Evolutionary conservation across 106 monocot genomes (phyloP).

Genomic region (Iris macrosiphon): DNA sequence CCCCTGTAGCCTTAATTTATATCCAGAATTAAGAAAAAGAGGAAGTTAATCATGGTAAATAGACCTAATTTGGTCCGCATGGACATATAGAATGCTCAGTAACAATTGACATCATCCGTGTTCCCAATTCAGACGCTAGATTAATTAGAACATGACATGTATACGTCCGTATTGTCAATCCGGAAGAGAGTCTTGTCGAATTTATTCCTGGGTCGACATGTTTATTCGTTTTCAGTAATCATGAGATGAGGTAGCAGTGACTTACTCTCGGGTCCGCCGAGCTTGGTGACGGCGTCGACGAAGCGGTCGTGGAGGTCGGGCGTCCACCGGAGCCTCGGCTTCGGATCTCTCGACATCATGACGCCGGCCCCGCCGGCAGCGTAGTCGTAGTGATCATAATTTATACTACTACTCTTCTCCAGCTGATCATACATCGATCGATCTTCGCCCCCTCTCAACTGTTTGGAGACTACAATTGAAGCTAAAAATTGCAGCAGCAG

Average conservation of each 20-base stretch:
- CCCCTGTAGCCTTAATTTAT: too few relatives aligned
- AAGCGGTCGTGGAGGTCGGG: conserved; percentile 87
- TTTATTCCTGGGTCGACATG: neutral
- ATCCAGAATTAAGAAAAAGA: too few relatives aligned
- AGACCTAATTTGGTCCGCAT: too few relatives aligned
- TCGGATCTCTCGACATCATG: conserved; percentile 55
- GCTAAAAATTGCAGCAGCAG: neutral
- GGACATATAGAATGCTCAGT: too few relatives aligned
- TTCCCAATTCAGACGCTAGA: too few relatives aligned
- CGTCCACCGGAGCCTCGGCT: conserved; percentile 85
- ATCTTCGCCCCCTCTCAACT: neutral
- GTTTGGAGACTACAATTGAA: neutral
- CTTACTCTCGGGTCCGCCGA: conserved; percentile 82
- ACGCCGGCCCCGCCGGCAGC: conserved; percentile 17
- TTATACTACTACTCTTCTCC: neutral
- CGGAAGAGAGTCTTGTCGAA: neutral
- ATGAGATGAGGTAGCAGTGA: neutral
- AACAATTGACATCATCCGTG: neutral
- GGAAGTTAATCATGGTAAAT: too few relatives aligned
- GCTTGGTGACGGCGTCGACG: conserved; percentile 52
- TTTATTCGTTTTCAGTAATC: neutral
- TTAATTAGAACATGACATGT: too few relatives aligned
- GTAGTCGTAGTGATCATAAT: neutral
- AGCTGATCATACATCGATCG: neutral
- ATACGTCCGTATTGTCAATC: neutral